Conservation (phyloP, 495 filamentous ascomycete species). For the Penicillium subrubescens region DNA sequence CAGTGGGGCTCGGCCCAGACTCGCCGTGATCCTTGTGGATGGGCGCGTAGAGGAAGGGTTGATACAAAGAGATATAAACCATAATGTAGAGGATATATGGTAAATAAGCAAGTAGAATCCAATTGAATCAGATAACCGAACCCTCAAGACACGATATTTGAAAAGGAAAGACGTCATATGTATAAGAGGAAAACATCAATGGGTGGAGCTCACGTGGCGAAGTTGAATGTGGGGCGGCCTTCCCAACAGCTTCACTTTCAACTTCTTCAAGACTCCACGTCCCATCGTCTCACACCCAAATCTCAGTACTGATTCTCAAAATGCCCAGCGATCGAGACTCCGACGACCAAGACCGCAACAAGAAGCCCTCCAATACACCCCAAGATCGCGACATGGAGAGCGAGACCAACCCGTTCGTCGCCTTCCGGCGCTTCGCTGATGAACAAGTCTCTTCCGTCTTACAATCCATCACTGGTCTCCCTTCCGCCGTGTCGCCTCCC, state of each 20-base stretch:
- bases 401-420: constrained; percentile 57
- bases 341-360: constrained; percentile 24
- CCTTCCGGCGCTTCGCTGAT: constrained; percentile 62
- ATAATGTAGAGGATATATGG: too few species aligned
- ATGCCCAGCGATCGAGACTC: constrained; percentile 34
- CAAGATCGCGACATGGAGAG: constrained; percentile 30
- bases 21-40: neutral
- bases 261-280: constrained; percentile 10
- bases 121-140: neutral
- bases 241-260: constrained; percentile 35
- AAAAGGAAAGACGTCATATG: constrained; percentile 2
- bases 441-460: constrained; percentile 58
- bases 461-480: constrained; percentile 53
- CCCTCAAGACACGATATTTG: neutral
- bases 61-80: too few species aligned
- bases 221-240: constrained; percentile 25
- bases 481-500: constrained; percentile 35
- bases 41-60: neutral
- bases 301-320: neutral
- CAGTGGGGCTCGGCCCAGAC: constrained; percentile 8
- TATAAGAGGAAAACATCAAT: constrained; percentile 3
- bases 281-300: constrained; percentile 3
- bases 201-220: constrained; percentile 34
- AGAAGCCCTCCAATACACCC: constrained; percentile 9
- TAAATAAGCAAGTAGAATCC: neutral